These are phyloP conservation scores for Sindora glabra DNA, from an alignment of 306 rosid species.

Conservation along the genomic window DNA sequence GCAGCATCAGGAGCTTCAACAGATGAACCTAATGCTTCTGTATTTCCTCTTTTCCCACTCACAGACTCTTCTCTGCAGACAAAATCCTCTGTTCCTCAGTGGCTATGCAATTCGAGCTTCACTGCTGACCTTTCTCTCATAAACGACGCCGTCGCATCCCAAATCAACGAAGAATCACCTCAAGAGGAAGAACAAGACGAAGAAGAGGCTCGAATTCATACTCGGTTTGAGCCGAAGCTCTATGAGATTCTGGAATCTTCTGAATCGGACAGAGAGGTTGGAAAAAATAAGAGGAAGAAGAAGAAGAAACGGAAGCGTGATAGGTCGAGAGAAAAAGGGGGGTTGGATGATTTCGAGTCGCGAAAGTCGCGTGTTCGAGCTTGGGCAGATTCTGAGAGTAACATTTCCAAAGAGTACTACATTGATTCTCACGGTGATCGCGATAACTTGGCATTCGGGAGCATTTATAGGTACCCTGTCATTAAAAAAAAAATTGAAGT, in stretches of 20 bases:
- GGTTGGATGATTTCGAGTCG: conserved; percentile 37
- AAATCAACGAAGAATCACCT: not conserved
- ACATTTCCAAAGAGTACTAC: conserved; percentile 60
- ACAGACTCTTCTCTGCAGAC: conserved; percentile 17
- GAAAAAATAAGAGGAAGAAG: conserved; percentile 25
- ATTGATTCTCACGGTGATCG: conserved; percentile 72
- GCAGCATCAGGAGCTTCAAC: not conserved
- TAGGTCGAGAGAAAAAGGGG: conserved; percentile 32
- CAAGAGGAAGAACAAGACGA: conserved; percentile 6
- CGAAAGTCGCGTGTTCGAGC: conserved; percentile 67
- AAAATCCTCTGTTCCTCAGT: conserved; percentile 32
- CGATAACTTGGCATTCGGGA: conserved; percentile 71
- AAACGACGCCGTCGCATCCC: conserved; percentile 21
- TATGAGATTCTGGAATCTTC: conserved; percentile 73
- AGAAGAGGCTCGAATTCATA: not conserved
- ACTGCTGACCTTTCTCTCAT: conserved; percentile 53
- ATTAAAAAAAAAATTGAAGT: not conserved
- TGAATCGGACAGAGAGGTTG: conserved; percentile 37
- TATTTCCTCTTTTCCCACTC: conserved; percentile 48
- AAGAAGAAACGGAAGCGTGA: conserved; percentile 51
- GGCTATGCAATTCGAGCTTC: conserved; percentile 88
- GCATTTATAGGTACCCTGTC: conserved; percentile 56
- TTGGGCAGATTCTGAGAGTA: conserved; percentile 61
- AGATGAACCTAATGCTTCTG: conserved; percentile 26
- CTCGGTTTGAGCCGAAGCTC: conserved; percentile 7